Evolutionary conservation across 164 flowering plant genomes (phyloP).

Genomic region (Echeveria elegans): DNA sequence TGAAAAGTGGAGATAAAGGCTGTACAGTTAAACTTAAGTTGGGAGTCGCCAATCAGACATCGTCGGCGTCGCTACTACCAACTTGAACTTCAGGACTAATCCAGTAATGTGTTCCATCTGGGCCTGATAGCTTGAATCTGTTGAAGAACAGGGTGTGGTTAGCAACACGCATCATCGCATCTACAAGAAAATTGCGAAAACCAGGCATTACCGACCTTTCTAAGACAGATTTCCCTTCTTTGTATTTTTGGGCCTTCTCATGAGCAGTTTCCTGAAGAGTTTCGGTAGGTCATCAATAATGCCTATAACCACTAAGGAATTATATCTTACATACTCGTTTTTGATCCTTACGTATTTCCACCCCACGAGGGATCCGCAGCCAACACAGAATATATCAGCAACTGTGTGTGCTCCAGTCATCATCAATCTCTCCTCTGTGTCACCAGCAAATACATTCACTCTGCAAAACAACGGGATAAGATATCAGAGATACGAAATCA

Average conservation of each 20-base stretch:
- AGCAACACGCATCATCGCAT: not conserved
- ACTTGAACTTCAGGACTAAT: conserved; percentile 43
- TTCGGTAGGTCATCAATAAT: not conserved
- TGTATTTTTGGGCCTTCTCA: conserved; percentile 58
- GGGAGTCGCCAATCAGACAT: conserved; percentile 25
- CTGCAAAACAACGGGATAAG: conserved; percentile 17
- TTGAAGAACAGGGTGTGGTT: conserved; percentile 11
- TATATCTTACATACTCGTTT: not conserved
- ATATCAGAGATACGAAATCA: not conserved
- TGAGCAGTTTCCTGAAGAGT: conserved; percentile 44
- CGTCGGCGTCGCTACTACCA: conserved; percentile 76
- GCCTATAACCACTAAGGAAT: not conserved
- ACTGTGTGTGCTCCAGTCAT: no score
- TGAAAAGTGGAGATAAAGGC: conserved; percentile 18
- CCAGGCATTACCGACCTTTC: conserved; percentile 26
- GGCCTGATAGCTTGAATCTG: no score
- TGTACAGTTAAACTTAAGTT: conserved; percentile 30
- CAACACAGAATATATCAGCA: no score
- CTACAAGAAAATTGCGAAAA: not conserved
- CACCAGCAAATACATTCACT: conserved; percentile 32
- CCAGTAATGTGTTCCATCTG: no score
- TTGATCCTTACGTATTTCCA: conserved; percentile 43
- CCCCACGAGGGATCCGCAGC: no score
- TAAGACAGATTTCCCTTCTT: no score
- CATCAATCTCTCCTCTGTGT: conserved; percentile 33